phyloP scores from a whole-genome alignment of 2,329 filamentous ascomycete species.

The Ilyonectria robusta region DNA sequence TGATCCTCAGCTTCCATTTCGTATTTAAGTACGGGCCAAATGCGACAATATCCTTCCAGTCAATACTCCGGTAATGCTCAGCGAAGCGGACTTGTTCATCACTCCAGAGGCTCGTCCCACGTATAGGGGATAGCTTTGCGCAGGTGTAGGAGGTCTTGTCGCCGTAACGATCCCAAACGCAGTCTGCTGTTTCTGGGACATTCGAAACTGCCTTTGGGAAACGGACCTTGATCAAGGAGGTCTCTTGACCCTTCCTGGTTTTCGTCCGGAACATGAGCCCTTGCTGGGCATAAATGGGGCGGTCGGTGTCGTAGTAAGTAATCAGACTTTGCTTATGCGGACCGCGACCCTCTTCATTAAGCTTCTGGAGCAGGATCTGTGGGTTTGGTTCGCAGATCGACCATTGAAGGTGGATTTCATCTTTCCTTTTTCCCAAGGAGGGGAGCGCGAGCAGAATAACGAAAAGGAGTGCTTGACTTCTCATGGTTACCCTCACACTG shows the following conservation, averaged over 20 bases:
- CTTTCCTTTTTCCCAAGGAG: not conserved
- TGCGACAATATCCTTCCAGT: constrained; percentile 34
- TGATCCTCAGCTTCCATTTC: constrained; percentile 40
- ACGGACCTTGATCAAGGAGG: constrained; percentile 40
- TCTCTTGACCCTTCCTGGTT: constrained; percentile 33
- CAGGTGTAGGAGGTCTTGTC: constrained; percentile 35
- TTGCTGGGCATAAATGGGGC: constrained; percentile 36
- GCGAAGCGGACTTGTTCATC: constrained; percentile 38
- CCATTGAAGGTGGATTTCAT: constrained; percentile 39
- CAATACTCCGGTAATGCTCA: constrained; percentile 36
- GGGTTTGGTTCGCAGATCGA: constrained; percentile 37
- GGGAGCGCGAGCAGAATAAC: constrained; percentile 6
- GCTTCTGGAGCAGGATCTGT: constrained; percentile 34
- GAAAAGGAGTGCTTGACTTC: not conserved
- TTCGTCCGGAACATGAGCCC: constrained; percentile 44
- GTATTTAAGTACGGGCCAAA: constrained; percentile 34
- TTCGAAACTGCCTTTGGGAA: constrained; percentile 28
- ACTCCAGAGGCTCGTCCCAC: constrained; percentile 31
- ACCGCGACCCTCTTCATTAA: constrained; percentile 27
- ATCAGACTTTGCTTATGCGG: constrained; percentile 41
- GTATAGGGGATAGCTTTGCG: constrained; percentile 27
- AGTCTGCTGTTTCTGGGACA: constrained; percentile 23
- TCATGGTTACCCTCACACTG: no score
- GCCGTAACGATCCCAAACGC: constrained; percentile 43
- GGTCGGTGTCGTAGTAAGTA: constrained; percentile 41